Evolutionary conservation across 345 rosid species (phyloP).

Genomic region (Pugionium cornutum): DNA sequence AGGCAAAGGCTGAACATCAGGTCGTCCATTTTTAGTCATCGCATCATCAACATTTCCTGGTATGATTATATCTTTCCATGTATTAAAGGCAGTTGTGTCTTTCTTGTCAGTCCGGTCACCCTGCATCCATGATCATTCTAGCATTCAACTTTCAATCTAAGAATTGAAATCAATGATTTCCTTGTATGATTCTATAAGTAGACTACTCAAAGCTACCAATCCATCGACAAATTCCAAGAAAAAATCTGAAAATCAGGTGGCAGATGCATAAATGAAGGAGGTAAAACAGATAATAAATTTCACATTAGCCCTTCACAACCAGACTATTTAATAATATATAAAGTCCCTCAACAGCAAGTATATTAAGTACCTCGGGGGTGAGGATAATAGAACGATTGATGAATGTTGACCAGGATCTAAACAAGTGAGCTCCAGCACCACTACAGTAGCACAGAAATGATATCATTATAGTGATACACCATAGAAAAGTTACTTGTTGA

Average conservation of each 20-base stretch:
- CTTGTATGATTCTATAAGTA: background rate
- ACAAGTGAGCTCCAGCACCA: constrained; percentile 82
- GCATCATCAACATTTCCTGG: constrained; percentile 95
- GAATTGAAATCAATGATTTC: background rate
- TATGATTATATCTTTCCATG: constrained; percentile 97
- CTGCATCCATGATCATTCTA: constrained; percentile 46
- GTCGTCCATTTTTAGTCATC: constrained; percentile 59
- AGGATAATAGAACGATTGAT: constrained; percentile 79
- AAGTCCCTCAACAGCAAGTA: constrained; percentile 5
- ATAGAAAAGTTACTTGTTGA: background rate
- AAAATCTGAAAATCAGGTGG: too few species aligned
- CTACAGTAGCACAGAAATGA: constrained; percentile 33
- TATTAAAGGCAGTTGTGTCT: constrained; percentile 82
- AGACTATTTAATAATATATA: background rate
- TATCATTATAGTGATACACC: too few species aligned
- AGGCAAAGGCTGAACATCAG: constrained; percentile 74
- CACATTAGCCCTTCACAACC: constrained; percentile 1
- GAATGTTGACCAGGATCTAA: constrained; percentile 71
- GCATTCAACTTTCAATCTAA: constrained; percentile 11
- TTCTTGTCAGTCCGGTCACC: constrained; percentile 95
- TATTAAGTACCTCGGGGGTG: constrained; percentile 70
- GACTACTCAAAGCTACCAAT: too few species aligned
- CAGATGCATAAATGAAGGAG: background rate
- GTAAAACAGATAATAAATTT: background rate
- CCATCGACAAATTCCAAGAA: too few species aligned